Conservation (phyloP, 179 eudicot species). For the Spinacia oleracea region DNA sequence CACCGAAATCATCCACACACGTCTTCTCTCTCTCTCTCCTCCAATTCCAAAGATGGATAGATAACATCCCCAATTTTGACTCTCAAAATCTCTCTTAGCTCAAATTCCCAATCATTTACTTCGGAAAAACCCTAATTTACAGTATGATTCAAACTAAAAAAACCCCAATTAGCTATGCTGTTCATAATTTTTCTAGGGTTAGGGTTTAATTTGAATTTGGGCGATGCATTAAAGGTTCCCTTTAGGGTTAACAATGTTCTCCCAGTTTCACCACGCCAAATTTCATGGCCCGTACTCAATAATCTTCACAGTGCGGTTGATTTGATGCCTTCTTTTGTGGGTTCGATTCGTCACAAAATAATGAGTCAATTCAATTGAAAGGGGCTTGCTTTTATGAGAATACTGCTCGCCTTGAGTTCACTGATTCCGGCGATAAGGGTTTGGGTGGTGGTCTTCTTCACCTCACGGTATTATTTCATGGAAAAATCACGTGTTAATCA, state of each 20-base stretch:
- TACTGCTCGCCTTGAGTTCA: constrained; percentile 64
- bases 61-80: background rate
- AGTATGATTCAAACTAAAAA: constrained; percentile 7
- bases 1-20: constrained; percentile 1
- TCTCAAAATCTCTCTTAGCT: background rate
- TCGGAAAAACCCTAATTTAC: background rate
- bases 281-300: constrained; percentile 94
- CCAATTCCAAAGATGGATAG: background rate
- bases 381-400: constrained; percentile 82
- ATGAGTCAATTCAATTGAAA: constrained; percentile 63
- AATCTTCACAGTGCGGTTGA: constrained; percentile 78
- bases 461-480: constrained; percentile 44
- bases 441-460: constrained; percentile 78
- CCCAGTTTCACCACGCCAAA: constrained; percentile 75
- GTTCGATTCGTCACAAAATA: constrained; percentile 59
- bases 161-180: constrained; percentile 15
- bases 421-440: constrained; percentile 48
- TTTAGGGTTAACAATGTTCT: constrained; percentile 71
- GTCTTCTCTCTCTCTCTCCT: background rate
- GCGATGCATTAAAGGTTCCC: constrained; percentile 61
- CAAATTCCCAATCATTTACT: background rate
- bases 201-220: constrained; percentile 53
- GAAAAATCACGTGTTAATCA: background rate
- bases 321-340: constrained; percentile 81
- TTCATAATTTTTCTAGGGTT: constrained; percentile 39